Evolutionary conservation across 2,329 filamentous ascomycete genomes (phyloP), one percentile per base, ranked within the genome.

Genomic region (Talaromyces marneffei): DNA sequence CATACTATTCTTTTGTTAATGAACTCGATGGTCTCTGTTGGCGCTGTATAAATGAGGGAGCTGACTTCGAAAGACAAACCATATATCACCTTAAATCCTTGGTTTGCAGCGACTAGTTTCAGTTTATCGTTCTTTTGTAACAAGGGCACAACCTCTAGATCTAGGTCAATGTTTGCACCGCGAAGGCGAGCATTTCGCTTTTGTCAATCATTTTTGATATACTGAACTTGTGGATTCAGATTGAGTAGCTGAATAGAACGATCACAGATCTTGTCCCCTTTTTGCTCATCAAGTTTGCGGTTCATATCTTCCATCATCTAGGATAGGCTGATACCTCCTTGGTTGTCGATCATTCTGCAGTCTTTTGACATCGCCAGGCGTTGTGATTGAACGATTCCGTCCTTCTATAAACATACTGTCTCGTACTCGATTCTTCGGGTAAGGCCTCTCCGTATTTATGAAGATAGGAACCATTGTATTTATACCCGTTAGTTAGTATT

Each of bases 401-500:
- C 37, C 54, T 57, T 44, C 14, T 14, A 4, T 12, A 27, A n/a
- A 18, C 14, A 25, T 39, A 14, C 37, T 27, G 20, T 40, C 31
- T 40, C 7, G 2, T 40, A 37, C 10, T 14, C 33, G 37, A n/a
- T 31, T 42, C 25, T 57, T 57, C 25, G 16, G 7, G 35, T 29
- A 20, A 44, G 25, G 4, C 16, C 33, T 57, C 5, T 31, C 54
- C 25, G n/a, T 57, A 23, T 3, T 27, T 23, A 55, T 10, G 9
- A 14, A 27, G 52, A 55, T 39, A 23, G 52, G 20, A 55, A 55
- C 33, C 40, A 44, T 44, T 27, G 16, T 57, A 57, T 42, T 31
- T 57, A 57, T 57, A 44, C n/a, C 54, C 33, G 3, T 54, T n/a
- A 54, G 3, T 54, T n/a, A 54, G 12, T 54, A 35, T 54, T 25